These are phyloP conservation scores for Ottelia alismoides DNA, from an alignment of 106 monocot genomes.

Conservation along the genomic window DNA sequence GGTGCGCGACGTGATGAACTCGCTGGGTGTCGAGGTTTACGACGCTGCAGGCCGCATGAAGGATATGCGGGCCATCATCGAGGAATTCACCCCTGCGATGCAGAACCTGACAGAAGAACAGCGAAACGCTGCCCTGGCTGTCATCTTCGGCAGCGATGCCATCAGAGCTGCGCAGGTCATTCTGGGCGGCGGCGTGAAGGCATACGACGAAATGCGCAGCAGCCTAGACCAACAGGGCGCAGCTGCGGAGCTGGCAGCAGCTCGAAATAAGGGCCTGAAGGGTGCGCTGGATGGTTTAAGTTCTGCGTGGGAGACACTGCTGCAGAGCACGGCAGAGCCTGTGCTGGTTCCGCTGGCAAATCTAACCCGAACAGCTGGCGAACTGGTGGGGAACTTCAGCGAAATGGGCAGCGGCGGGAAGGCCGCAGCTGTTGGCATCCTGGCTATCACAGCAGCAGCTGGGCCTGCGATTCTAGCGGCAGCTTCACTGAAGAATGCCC, in stretches of 20 bases:
- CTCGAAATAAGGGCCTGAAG: background rate
- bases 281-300: background rate
- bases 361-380: background rate
- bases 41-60: background rate
- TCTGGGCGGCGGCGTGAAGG: too few species aligned
- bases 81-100: background rate
- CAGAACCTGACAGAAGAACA: background rate
- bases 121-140: background rate
- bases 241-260: background rate
- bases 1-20: background rate
- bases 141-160: background rate
- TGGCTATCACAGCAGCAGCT: background rate
- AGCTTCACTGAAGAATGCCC: too few species aligned
- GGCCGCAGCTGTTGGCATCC: background rate
- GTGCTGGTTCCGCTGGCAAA: background rate
- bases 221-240: background rate
- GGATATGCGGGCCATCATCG: background rate
- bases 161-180: background rate
- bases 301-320: background rate
- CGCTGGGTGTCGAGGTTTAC: background rate
- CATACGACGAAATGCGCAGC: background rate
- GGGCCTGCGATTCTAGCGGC: too few species aligned
- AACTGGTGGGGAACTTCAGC: background rate
- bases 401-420: background rate
- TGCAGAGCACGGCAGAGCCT: background rate